These are phyloP conservation scores for Dryas integrifolia DNA, from an alignment of 331 rosid species.

Conservation along the genomic window DNA sequence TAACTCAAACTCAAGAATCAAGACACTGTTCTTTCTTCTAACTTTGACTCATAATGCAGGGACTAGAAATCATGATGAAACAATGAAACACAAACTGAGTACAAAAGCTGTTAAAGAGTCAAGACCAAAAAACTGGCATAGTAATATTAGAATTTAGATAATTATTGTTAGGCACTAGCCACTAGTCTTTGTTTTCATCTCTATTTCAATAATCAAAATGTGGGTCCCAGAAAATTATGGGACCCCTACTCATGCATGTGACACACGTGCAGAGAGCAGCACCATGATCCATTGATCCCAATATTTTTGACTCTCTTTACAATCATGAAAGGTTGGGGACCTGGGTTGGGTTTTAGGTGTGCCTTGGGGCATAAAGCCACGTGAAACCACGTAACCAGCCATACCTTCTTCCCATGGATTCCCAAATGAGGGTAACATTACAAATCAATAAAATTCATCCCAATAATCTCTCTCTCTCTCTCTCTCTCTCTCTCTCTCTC, in stretches of 20 bases:
- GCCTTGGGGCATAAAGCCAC: constrained; percentile 45
- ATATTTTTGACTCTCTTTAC: constrained; percentile 21
- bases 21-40: no score
- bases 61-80: no score
- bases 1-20: no score
- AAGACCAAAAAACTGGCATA: no score
- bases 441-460: neutral
- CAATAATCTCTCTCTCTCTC: neutral
- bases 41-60: no score
- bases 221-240: constrained; percentile 23
- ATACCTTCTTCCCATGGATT: constrained; percentile 27
- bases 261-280: constrained; percentile 48
- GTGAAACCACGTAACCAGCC: constrained; percentile 43
- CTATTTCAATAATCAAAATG: constrained; percentile 1
- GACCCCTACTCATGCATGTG: constrained; percentile 32
- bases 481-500: neutral
- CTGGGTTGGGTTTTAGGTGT: constrained; percentile 32
- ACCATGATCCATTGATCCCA: constrained; percentile 28
- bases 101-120: no score
- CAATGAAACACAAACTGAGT: no score
- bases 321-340: constrained; percentile 29
- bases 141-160: no score
- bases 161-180: neutral
- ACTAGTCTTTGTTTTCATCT: no score
- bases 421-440: constrained; percentile 12